A percentile compares a stretch with the other conserved stretches of the same genome.
phyloP scores from a whole-genome alignment of 306 rosid species.

The Prunus dulcis region DNA sequence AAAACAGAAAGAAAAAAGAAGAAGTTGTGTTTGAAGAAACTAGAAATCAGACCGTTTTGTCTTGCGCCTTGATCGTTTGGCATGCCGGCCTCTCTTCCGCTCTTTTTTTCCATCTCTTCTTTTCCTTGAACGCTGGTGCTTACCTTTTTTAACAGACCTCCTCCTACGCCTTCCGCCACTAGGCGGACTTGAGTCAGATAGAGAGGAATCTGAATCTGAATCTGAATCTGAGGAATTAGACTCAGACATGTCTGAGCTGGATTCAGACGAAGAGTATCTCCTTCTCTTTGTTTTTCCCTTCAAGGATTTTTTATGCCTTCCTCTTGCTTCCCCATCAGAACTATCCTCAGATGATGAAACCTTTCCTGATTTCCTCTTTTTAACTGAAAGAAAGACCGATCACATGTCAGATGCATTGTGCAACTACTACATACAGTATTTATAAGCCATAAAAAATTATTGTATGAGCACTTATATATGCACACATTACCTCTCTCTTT shows the following conservation, averaged over 20 bases:
- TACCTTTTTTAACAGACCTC: constrained; percentile 49
- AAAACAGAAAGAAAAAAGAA: neutral
- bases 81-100: constrained; percentile 50
- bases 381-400: constrained; percentile 43
- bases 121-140: constrained; percentile 58
- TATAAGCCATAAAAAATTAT: neutral
- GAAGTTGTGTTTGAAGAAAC: constrained; percentile 4
- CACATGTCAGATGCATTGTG: constrained; percentile 14
- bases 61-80: constrained; percentile 53
- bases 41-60: constrained; percentile 50
- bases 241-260: constrained; percentile 52
- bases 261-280: constrained; percentile 77
- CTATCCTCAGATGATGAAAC: constrained; percentile 50
- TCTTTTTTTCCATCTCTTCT: constrained; percentile 48
- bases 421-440: neutral
- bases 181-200: constrained; percentile 71
- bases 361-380: constrained; percentile 54
- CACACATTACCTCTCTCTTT: constrained; percentile 67
- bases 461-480: neutral
- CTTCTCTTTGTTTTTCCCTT: constrained; percentile 57
- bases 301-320: constrained; percentile 45
- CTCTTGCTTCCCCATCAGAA: constrained; percentile 56
- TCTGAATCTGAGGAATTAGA: constrained; percentile 55
- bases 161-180: constrained; percentile 64
- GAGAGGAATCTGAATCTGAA: constrained; percentile 55